These are phyloP conservation scores for Dactylella cylindrospora DNA, from an alignment of 2,329 filamentous ascomycete species.

Conservation along the genomic window DNA sequence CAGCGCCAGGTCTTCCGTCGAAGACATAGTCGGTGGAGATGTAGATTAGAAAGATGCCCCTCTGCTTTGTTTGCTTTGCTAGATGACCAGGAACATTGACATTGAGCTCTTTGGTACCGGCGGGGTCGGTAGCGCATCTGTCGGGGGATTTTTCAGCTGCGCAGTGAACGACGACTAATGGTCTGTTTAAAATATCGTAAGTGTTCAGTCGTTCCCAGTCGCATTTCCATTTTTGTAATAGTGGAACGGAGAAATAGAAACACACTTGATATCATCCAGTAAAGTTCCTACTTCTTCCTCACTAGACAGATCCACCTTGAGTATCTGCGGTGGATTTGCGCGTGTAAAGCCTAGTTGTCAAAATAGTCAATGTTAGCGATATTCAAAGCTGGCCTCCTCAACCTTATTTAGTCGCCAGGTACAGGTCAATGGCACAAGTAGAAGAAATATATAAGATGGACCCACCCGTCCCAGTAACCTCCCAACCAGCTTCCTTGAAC, in stretches of 20 bases:
- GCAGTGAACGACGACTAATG: constrained; percentile 77
- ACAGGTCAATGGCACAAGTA: background rate
- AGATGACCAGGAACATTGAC: constrained; percentile 69
- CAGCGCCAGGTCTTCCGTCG: constrained; percentile 66
- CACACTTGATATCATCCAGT: constrained; percentile 62
- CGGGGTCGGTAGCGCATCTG: constrained; percentile 76
- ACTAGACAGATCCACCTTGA: constrained; percentile 62
- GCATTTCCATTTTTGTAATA: background rate
- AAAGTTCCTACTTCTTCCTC: constrained; percentile 56
- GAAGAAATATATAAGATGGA: background rate
- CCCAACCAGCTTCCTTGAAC: constrained; percentile 69
- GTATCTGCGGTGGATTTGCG: constrained; percentile 68
- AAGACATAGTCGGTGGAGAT: constrained; percentile 85
- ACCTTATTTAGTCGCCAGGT: no score
- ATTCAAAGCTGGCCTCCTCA: no score
- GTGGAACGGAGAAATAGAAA: constrained; percentile 19
- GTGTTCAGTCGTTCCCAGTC: background rate
- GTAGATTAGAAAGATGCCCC: constrained; percentile 68
- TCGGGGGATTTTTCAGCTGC: constrained; percentile 88
- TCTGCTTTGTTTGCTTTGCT: constrained; percentile 65
- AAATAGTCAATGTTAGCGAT: constrained; percentile 51
- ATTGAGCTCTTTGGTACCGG: constrained; percentile 59
- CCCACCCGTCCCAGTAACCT: constrained; percentile 66
- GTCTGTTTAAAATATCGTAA: constrained; percentile 56
- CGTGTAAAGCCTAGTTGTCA: constrained; percentile 61